Base-by-base conservation (phyloP, 1,139 yeast species). In the Kluyveromyces sp. region DNA sequence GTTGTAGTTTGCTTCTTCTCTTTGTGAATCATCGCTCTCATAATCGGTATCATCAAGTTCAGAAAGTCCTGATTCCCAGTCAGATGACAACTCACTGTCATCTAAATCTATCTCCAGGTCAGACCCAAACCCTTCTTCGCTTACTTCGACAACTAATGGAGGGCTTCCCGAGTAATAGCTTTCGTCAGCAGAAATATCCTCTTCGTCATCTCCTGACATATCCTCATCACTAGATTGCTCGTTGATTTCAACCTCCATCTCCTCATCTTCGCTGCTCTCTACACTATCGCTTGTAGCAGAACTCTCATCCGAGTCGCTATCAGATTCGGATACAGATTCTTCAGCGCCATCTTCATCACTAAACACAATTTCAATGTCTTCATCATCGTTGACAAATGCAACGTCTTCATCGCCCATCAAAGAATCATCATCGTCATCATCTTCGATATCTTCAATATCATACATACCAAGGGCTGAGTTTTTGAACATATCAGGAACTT, bases 391-490 rank as follows among this genome's bases (percentile, higher is more conserved):
- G 10, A 64, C 69, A 58, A 63, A 65, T 2, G 68, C 68, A 37
- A 64, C 60, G 39, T 63, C 71, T 15, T 41, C 43, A 25, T 63
- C 70, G 8, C 65, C 69, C 41, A 61, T 65, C 29, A 66, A 56
- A 10, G 68, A 69, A 5, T 70, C 77, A 25, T 64, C 71, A 10
- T 72, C 78, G 26, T 70, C 78, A 41, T 83, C 90, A 45, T 83
- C 81, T 51, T 82, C 88, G 37, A 79, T 75, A 45, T 85, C 95
- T 33, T 74, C 83, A 44, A 86, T 81, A 57, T 90, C 97, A 61
- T 85, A 90, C 96, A 90, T 89, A 2, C 97, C 97, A 45, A 90
- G 72, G 0, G 97, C 87, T 0, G 97, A 89, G 61, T 90, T 88
- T 45, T 83, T 73, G 65, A 89, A 82, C 58, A 90, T 71, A 61